Base-by-base conservation (phyloP, 192 early-diverging fungal genomes). In the Umbelopsis sp. region DNA sequence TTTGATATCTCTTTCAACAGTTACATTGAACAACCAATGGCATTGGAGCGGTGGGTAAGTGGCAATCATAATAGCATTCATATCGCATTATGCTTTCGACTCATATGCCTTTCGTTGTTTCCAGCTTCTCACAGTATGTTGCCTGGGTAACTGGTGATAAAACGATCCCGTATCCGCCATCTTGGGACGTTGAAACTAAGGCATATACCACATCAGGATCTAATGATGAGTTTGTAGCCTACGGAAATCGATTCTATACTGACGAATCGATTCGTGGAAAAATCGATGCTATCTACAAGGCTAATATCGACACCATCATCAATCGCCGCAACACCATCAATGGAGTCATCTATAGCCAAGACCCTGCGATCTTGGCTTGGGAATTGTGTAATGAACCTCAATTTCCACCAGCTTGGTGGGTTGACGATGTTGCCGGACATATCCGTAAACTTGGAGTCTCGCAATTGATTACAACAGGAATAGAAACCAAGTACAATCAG, bases 341-440 rank as follows among this genome's bases (percentile, higher is more conserved):
- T 21, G 83, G 85, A 0, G 44, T 71, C 9, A 3, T 67, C 12
- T 91, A 91, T 66, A 68, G 68, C 1, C 71, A 87, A 41, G 90
- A 91, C 67, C 83, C 90, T 7, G 66, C 67, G 16, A 86, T 91
- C 30, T 81, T 90, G 64, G 83, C 87, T 9, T 91, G 90, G 89
- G 88, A 91, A 76, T 78, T 91, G 64, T 84, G 83, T 64, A 91
- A 91, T 76, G 90, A 91, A 74, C 90, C 90, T 15, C 88, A 90
- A 77, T 49, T 69, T 13, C 79, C 80, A 27, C 70, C 70, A 12
- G 41, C 49, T 18, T 64, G 64, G 49, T 91, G 90, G 90, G 81
- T 85, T 48, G 73, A 86, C 46, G 77, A 77, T 0, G 78, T 78
- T 18, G 84, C 89, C 10, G 49, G 48, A 5, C 76, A 73, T n/a